These are phyloP conservation scores for Suillus fuscotomentosus DNA, from an alignment of 768 basidiomycete genomes.

Conservation along the genomic window DNA sequence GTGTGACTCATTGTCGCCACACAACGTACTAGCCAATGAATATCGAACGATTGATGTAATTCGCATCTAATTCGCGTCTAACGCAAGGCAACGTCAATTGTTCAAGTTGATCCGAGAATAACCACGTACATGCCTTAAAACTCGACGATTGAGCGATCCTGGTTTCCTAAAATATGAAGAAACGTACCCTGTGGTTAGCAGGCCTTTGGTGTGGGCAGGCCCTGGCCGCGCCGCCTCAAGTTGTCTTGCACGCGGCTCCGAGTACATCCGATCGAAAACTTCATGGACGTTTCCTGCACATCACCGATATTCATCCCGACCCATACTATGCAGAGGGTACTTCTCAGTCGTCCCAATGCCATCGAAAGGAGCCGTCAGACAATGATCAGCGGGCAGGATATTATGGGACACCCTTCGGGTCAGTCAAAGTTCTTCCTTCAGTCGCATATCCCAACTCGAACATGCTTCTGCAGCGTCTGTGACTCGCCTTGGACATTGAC, in stretches of 20 bases:
- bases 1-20: too few species aligned
- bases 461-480: slow-evolving; percentile 45
- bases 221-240: slow-evolving; percentile 39
- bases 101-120: neutral
- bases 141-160: neutral
- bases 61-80: neutral
- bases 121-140: neutral
- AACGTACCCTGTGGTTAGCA: neutral
- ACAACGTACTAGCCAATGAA: too few species aligned
- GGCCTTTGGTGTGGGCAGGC: slow-evolving; percentile 11
- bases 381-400: slow-evolving; percentile 54
- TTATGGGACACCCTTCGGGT: slow-evolving; percentile 73
- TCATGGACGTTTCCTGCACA: slow-evolving; percentile 74
- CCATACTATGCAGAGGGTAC: slow-evolving; percentile 53
- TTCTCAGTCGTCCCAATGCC: slow-evolving; percentile 65
- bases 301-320: slow-evolving; percentile 86
- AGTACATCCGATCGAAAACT: slow-evolving; percentile 38
- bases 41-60: too few species aligned
- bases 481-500: slow-evolving; percentile 81
- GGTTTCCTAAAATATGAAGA: neutral
- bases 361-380: slow-evolving; percentile 50
- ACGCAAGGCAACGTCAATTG: neutral
- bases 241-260: slow-evolving; percentile 31
- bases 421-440: slow-evolving; percentile 23
- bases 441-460: neutral